phyloP scores from a whole-genome alignment of 768 basidiomycete species.

The Pleurotus tuoliensis region DNA sequence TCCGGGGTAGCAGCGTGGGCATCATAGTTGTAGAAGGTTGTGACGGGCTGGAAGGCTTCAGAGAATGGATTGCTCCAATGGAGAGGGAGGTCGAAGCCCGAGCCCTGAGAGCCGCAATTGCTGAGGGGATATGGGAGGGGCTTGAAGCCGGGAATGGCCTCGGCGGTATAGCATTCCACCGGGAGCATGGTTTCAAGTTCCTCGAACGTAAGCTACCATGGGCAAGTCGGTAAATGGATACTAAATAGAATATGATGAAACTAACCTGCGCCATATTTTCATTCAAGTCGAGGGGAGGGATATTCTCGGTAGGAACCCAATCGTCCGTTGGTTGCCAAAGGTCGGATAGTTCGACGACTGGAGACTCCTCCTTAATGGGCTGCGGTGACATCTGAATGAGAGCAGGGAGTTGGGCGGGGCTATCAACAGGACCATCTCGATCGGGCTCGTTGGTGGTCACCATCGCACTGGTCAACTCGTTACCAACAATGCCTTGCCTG shows the following conservation, averaged over 20 bases:
- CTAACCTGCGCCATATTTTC: not conserved
- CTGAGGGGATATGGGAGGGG: not conserved
- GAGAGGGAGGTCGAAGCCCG: not conserved
- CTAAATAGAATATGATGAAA: not conserved
- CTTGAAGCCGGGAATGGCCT: not conserved
- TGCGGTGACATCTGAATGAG: slow-evolving; percentile 3
- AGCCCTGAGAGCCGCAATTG: not conserved
- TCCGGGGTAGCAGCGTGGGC: not conserved
- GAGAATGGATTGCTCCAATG: not conserved
- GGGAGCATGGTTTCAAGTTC: not conserved
- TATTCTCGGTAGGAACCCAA: not conserved
- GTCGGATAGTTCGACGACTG: not conserved
- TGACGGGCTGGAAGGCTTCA: not conserved
- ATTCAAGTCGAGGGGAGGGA: not conserved
- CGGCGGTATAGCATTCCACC: not conserved
- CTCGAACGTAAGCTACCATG: not conserved
- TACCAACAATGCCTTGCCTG: slow-evolving; percentile 45
- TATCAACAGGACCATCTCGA: slow-evolving; percentile 4
- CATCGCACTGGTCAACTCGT: slow-evolving; percentile 43
- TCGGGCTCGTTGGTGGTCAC: slow-evolving; percentile 21
- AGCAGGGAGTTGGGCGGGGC: not conserved
- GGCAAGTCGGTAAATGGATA: not conserved
- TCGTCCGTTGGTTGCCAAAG: not conserved
- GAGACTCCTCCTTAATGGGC: slow-evolving; percentile 2
- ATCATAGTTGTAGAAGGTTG: not conserved